phyloP scores from a whole-genome alignment of 441 rosid genomes.

The Lepidium campestre region DNA sequence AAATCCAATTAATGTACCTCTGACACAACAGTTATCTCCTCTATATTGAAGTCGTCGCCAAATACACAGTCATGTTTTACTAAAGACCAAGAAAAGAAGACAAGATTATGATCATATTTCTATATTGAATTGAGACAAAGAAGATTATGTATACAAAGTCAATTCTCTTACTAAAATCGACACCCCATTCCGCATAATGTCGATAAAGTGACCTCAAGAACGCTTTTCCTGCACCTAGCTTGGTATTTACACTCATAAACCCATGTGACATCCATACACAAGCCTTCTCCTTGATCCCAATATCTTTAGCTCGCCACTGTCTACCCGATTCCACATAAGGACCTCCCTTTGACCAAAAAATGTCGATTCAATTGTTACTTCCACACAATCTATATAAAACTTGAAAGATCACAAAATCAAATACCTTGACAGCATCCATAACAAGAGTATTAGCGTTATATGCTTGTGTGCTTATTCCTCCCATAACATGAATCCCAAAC shows the following conservation, averaged over 20 bases:
- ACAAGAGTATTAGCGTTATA: conserved; percentile 69
- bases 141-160: neutral
- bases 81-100: conserved; percentile 28
- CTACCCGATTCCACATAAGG: conserved; percentile 55
- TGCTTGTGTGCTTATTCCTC: conserved; percentile 91
- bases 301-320: conserved; percentile 71
- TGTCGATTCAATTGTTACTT: neutral
- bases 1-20: conserved; percentile 36
- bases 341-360: conserved; percentile 44
- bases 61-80: conserved; percentile 89
- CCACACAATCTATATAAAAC: neutral
- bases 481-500: conserved; percentile 96
- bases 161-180: conserved; percentile 71
- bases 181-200: conserved; percentile 88
- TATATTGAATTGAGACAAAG: neutral
- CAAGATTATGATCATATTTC: neutral
- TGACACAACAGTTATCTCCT: conserved; percentile 65
- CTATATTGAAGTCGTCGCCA: conserved; percentile 71
- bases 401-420: neutral
- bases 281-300: conserved; percentile 73
- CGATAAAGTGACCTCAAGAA: conserved; percentile 79
- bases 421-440: conserved; percentile 53
- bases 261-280: conserved; percentile 92
- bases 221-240: conserved; percentile 72
- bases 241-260: conserved; percentile 80